Evolutionary conservation across 805 yeast species (phyloP), one percentile per base, ranked within the genome.

Genomic region (Kazachstania viticola): DNA sequence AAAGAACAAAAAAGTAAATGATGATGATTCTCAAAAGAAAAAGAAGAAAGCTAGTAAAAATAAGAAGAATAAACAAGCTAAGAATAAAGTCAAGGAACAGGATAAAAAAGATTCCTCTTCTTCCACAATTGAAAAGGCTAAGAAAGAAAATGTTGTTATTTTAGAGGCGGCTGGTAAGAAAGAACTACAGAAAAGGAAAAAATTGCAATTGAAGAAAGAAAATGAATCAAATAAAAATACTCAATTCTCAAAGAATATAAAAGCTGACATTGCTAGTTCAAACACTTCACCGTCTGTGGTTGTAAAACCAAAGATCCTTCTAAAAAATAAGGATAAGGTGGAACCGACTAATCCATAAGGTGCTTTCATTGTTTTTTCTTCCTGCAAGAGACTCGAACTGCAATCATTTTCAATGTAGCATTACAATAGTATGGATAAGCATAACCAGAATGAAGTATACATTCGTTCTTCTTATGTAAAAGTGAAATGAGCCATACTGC

Each of bases 91-190:
- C 33, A 27, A 36, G 29, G 24, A 27, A 17, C 14, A 38, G 33
- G n/a, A 21, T 6, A 23, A 26, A 13, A 29, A 33, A 24, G 30
- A 16, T 6, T 12, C n/a, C 13, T 14, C 22, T 11, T n/a, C 9
- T 12, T 17, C 30, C 13, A 9, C 23, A n/a, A n/a, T n/a, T n/a
- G 14, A 23, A 17, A 11, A 18, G 23, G 19, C 12, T 28, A 22
- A 8, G 14, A 48, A 47, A 29, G 44, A 48, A 13, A 51, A 51
- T 27, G 38, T 48, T 8, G 56, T 51, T 3, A 50, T 53, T 3
- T 34, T 53, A 14, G 58, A 51, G 25, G 56, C 49, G 11, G 57
- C 56, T 13, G 56, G 56, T 9, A 48, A 44, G 29, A 51, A 40
- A 36, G 54, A 50, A 25, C 27, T 53, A 24, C 48, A 44, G 30